Conservation (phyloP, 345 rosid genomes). For the Sapria himalayana region DNA sequence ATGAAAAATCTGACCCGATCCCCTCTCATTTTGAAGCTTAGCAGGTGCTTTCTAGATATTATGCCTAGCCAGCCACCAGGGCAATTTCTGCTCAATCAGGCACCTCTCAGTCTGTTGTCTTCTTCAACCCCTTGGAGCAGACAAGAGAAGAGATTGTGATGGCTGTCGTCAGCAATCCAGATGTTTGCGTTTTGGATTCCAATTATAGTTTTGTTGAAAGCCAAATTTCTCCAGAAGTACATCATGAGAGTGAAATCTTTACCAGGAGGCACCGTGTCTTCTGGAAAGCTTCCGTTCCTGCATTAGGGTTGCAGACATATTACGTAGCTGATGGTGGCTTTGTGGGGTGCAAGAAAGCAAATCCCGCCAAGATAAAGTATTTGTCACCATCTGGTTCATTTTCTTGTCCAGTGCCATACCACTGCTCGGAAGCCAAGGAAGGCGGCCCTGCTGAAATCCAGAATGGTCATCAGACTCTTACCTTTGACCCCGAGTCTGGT, state of each 20-base stretch:
- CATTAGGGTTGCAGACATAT: conserved; percentile 79
- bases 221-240: conserved; percentile 85
- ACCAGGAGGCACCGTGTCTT: conserved; percentile 70
- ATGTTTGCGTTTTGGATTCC: conserved; percentile 58
- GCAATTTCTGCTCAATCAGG: conserved; percentile 48
- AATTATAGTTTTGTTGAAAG: conserved; percentile 85
- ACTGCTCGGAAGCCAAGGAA: conserved; percentile 51
- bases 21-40: conserved; percentile 68
- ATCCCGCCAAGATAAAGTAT: conserved; percentile 37
- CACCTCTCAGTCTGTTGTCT: conserved; percentile 48
- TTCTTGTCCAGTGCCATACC: conserved; percentile 56
- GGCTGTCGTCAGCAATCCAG: conserved; percentile 49
- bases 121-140: conserved; percentile 84
- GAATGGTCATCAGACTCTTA: conserved; percentile 52
- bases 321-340: conserved; percentile 63
- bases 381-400: conserved; percentile 25
- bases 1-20: conserved; percentile 54
- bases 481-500: conserved; percentile 44
- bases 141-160: conserved; percentile 62
- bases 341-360: conserved; percentile 65
- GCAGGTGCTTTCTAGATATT: conserved; percentile 60
- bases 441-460: conserved; percentile 32
- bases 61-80: conserved; percentile 61
- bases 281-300: conserved; percentile 86
- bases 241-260: conserved; percentile 51